These are phyloP conservation scores for Aphanocladium album DNA, from an alignment of 2,329 filamentous ascomycete genomes.

Conservation along the genomic window DNA sequence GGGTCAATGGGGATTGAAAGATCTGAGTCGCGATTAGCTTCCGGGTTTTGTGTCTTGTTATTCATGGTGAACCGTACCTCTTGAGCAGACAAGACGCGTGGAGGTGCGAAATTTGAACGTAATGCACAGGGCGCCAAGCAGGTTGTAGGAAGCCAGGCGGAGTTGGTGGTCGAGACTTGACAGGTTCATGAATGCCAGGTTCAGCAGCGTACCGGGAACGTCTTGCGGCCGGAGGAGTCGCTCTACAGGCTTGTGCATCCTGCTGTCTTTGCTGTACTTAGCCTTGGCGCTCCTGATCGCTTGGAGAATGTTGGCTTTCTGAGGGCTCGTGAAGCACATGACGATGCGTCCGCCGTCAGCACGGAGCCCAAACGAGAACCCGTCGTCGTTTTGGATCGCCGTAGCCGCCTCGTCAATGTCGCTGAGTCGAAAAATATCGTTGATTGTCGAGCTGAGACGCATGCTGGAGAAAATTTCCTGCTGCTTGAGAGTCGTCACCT, in stretches of 20 bases:
- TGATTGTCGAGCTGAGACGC: conserved; percentile 58
- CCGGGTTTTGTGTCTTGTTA: not conserved
- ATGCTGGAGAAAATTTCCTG: conserved; percentile 62
- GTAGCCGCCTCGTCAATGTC: conserved; percentile 64
- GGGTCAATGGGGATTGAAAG: conserved; percentile 59
- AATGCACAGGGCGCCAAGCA: conserved; percentile 60
- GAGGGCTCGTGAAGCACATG: conserved; percentile 66
- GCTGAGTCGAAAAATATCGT: conserved; percentile 63
- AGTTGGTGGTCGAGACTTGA: conserved; percentile 56
- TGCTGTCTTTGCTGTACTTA: conserved; percentile 59
- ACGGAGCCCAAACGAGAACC: conserved; percentile 61
- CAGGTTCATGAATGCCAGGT: conserved; percentile 62
- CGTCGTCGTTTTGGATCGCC: conserved; percentile 60
- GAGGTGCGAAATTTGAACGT: conserved; percentile 63
- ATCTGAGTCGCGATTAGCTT: conserved; percentile 35
- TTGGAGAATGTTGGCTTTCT: conserved; percentile 58
- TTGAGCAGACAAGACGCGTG: conserved; percentile 56
- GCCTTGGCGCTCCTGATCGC: conserved; percentile 58
- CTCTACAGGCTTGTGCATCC: conserved; percentile 57
- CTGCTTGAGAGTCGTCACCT: conserved; percentile 64
- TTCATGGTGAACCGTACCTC: conserved; percentile 38
- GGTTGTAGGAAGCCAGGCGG: conserved; percentile 61
- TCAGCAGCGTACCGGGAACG: conserved; percentile 63
- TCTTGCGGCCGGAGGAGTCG: conserved; percentile 64
- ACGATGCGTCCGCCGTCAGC: conserved; percentile 66